Evolutionary conservation across 1,139 yeast species (phyloP).

Genomic region (Geotrichum cucujoidarum): DNA sequence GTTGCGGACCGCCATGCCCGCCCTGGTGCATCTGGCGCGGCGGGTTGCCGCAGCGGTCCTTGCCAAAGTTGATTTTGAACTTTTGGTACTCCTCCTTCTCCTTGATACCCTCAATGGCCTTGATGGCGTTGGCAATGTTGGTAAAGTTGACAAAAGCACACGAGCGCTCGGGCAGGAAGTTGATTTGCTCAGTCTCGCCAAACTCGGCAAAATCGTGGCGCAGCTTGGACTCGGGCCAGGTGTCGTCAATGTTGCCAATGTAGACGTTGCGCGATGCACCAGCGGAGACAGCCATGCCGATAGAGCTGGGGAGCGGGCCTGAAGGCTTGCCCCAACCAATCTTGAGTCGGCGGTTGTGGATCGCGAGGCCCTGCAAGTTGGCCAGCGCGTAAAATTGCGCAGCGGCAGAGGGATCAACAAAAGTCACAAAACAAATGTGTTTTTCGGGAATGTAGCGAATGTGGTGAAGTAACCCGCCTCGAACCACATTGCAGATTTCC

Average conservation of each 20-base stretch:
- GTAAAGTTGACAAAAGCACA: conserved; percentile 94
- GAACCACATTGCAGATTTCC: conserved; percentile 87
- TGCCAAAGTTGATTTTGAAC: conserved; percentile 79
- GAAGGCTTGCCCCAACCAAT: conserved; percentile 97
- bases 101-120: conserved; percentile 68
- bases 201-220: conserved; percentile 70
- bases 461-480: conserved; percentile 82
- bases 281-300: conserved; percentile 80
- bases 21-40: conserved; percentile 19
- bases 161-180: conserved; percentile 71
- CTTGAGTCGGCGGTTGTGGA: conserved; percentile 74
- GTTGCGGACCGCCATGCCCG: conserved; percentile 8
- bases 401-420: conserved; percentile 86
- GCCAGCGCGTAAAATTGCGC: conserved; percentile 90
- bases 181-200: conserved; percentile 94
- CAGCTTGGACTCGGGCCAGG: conserved; percentile 55
- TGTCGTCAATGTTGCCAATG: conserved; percentile 62
- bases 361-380: conserved; percentile 71
- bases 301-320: conserved; percentile 78
- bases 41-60: conserved; percentile 89
- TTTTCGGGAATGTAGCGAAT: conserved; percentile 62
- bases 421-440: conserved; percentile 88
- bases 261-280: conserved; percentile 93
- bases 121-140: conserved; percentile 78
- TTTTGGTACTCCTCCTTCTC: conserved; percentile 44